phyloP scores from a whole-genome alignment of 208 protist species.

The Porcisia hertigi region DNA sequence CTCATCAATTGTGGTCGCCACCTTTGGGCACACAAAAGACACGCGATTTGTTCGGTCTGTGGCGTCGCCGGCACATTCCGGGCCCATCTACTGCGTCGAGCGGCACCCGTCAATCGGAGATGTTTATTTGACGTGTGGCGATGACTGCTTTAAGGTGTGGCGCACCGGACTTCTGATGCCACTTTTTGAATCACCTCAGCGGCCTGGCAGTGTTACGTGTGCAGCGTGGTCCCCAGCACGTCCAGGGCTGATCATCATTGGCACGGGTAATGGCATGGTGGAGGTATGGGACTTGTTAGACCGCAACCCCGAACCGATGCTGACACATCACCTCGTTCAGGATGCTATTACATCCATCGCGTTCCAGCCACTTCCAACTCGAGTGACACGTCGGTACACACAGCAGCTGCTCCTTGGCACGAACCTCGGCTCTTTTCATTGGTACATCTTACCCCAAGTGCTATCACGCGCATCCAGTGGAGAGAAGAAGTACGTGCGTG shows the following conservation, averaged over 20 bases:
- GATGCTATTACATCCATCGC: slow-evolving; percentile 86
- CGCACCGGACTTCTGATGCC: slow-evolving; percentile 64
- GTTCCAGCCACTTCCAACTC: slow-evolving; percentile 80
- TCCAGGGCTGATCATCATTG: slow-evolving; percentile 76
- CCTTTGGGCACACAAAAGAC: slow-evolving; percentile 63
- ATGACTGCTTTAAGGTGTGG: slow-evolving; percentile 92
- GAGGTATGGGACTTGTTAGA: slow-evolving; percentile 93
- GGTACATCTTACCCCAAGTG: slow-evolving; percentile 81
- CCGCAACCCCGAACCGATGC: slow-evolving; percentile 82
- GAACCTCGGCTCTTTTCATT: slow-evolving; percentile 85
- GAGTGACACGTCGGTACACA: slow-evolving; percentile 46
- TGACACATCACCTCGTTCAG: slow-evolving; percentile 88
- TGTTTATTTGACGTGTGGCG: slow-evolving; percentile 88
- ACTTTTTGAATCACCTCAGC: slow-evolving; percentile 74
- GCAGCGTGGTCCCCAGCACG: slow-evolving; percentile 87
- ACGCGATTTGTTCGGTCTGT: slow-evolving; percentile 65
- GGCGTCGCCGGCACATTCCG: slow-evolving; percentile 61
- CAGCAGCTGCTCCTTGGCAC: slow-evolving; percentile 90
- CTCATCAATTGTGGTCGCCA: slow-evolving; percentile 34
- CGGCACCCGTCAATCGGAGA: slow-evolving; percentile 86
- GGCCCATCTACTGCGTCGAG: slow-evolving; percentile 76
- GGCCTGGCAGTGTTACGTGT: slow-evolving; percentile 52
- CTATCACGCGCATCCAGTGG: slow-evolving; percentile 79
- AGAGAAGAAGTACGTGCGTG: slow-evolving; percentile 76
- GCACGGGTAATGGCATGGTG: slow-evolving; percentile 82